Evolutionary conservation across 1,284 basidiomycete species (phyloP), one percentile per base, ranked within the genome.

Genomic region (Trametes polyzona): DNA sequence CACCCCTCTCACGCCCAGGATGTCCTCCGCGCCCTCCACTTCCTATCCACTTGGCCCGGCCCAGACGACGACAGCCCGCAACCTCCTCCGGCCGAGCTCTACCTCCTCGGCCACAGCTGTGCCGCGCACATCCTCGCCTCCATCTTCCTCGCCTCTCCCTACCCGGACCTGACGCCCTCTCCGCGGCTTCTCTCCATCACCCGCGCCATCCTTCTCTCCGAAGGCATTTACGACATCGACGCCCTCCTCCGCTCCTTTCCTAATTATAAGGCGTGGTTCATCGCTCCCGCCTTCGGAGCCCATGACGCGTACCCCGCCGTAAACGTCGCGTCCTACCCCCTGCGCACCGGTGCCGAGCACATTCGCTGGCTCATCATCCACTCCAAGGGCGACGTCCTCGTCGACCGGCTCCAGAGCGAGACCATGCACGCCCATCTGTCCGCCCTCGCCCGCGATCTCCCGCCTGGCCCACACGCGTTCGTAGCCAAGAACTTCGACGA

Each of bases 151-250:
- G 76, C 82, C 65, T 81, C 86, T 10, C 53, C 60, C 44, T 50
- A 55, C 33, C 49, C 65, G 9, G 27, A 72, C 16, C 74, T 87
- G 26, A 68, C 69, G 10, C 87, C 88, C 0, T 71, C 82, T 7
- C 60, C 72, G 4, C 52, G 64, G 3, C 71, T 92, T 10, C 69
- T 86, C 35, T 61, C 64, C 36, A 75, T 81, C 5, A 79, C 84
- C 12, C 76, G 76, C 47, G 87, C 76, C 8, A 72, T 91, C 51
- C 71, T 85, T 47, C 59, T 87, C 62, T 86, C 89, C 0, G 89
- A 89, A 69, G 91, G 90, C 27, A 86, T 92, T 63, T 92, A 87
- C 72, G 84, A 92, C 70, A 70, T 90, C 61, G 86, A 90, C 68
- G 65, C 76, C 5, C 78, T 92, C 36, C 74, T 90, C 37, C 61